A percentile compares a stretch with the other conserved stretches of the same genome.
Evolutionary conservation across 1,284 basidiomycete genomes (phyloP).

Genomic region (Agroathelia rolfsii): DNA sequence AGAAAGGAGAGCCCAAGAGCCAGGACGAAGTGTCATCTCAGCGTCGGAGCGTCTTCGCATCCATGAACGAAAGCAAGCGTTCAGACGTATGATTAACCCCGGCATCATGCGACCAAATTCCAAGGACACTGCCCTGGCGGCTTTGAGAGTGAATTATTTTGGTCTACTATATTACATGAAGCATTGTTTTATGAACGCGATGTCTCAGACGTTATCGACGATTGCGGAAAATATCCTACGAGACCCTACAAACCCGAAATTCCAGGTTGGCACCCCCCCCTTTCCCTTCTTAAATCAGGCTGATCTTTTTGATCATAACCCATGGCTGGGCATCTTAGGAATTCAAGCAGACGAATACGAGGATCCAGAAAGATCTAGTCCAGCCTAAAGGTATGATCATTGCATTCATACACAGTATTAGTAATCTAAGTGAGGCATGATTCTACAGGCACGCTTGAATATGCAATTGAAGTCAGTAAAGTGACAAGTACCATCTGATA

Average conservation of each 20-base stretch:
- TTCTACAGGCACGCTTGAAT: constrained; percentile 66
- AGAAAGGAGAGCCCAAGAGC: too few relatives aligned
- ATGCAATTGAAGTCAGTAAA: constrained; percentile 54
- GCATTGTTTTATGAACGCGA: constrained; percentile 3
- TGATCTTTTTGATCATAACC: too few relatives aligned
- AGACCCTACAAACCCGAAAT: constrained; percentile 64
- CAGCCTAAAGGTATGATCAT: too few relatives aligned
- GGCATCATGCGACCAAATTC: constrained; percentile 67
- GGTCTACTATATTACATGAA: constrained; percentile 4
- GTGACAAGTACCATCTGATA: constrained; percentile 6
- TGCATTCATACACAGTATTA: constrained; percentile 7
- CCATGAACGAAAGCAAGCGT: constrained; percentile 56
- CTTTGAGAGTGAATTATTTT: constrained; percentile 44
- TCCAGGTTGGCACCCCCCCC: too few relatives aligned
- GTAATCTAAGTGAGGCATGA: constrained; percentile 54
- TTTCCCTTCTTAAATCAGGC: too few relatives aligned
- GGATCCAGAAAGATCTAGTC: constrained; percentile 13
- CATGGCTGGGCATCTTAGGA: too few relatives aligned
- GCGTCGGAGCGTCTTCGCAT: constrained; percentile 41
- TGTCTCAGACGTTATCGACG: constrained; percentile 46
- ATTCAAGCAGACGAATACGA: constrained; percentile 64
- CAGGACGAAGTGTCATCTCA: too few relatives aligned
- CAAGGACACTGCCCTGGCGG: constrained; percentile 44
- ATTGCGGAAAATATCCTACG: constrained; percentile 65
- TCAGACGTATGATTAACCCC: constrained; percentile 65